These are phyloP conservation scores for Asclepias syriaca DNA, from an alignment of 257 asterid species.

Conservation along the genomic window DNA sequence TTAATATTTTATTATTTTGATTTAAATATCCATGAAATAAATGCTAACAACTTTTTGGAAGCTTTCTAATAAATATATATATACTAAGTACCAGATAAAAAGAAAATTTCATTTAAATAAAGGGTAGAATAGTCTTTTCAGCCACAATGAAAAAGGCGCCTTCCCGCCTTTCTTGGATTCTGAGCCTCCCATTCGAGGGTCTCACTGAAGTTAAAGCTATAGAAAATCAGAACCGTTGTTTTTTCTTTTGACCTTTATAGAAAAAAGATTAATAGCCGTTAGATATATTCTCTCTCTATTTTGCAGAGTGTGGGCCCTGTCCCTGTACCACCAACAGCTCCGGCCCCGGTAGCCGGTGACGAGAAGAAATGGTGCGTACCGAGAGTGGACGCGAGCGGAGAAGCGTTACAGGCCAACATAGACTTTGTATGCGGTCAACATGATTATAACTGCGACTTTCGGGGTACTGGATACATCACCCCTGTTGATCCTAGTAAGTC, in stretches of 20 bases:
- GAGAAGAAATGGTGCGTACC: conserved; percentile 41
- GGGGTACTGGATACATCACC: conserved; percentile 20
- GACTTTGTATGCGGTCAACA: conserved; percentile 42
- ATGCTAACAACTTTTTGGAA: neutral
- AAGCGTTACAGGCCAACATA: conserved; percentile 38
- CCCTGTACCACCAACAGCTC: conserved; percentile 17
- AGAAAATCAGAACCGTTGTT: neutral
- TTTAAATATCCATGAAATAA: too few species aligned
- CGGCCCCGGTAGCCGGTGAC: conserved; percentile 11
- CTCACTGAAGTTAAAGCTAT: neutral
- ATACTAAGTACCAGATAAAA: too few species aligned
- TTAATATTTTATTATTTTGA: too few species aligned
- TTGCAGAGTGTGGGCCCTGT: conserved; percentile 17
- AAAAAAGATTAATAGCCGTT: too few species aligned
- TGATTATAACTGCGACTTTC: conserved; percentile 31
- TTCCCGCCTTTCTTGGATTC: neutral
- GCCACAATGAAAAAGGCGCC: neutral
- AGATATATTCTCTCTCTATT: neutral
- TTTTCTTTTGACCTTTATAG: neutral
- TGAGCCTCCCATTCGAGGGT: neutral
- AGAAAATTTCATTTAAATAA: too few species aligned
- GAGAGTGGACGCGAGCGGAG: conserved; percentile 24
- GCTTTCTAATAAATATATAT: too few species aligned
- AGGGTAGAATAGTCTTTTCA: neutral
- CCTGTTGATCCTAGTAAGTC: conserved; percentile 43